phyloP scores from a whole-genome alignment of 1,284 basidiomycete genomes.

The Volvariella volvacea region DNA sequence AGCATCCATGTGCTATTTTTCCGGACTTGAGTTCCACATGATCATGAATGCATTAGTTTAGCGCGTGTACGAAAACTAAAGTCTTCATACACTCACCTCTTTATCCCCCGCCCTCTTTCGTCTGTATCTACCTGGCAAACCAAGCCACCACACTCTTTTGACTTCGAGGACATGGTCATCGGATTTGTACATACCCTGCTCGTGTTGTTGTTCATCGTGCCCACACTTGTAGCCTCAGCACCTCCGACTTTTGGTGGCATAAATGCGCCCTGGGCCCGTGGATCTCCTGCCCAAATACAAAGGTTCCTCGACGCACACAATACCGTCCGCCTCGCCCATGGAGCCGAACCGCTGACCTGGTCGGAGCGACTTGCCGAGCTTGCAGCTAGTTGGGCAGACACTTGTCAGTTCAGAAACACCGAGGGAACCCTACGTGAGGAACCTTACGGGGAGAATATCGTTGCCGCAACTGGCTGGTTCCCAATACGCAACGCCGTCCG shows the following conservation, averaged over 20 bases:
- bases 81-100: not conserved
- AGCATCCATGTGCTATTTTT: not conserved
- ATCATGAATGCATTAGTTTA: too few relatives aligned
- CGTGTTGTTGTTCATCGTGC: constrained; percentile 4
- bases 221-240: constrained; percentile 7
- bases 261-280: not conserved
- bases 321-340: constrained; percentile 31
- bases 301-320: constrained; percentile 44
- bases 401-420: constrained; percentile 41
- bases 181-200: constrained; percentile 7
- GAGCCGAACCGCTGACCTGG: constrained; percentile 39
- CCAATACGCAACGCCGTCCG: constrained; percentile 33
- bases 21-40: too few relatives aligned
- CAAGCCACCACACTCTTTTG: constrained; percentile 25
- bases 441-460: constrained; percentile 49
- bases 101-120: constrained; percentile 8
- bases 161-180: not conserved
- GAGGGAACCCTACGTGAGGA: constrained; percentile 30
- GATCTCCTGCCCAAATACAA: constrained; percentile 11
- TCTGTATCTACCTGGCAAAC: constrained; percentile 13
- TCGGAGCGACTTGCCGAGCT: constrained; percentile 33
- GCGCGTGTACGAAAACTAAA: too few relatives aligned
- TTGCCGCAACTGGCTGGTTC: constrained; percentile 45
- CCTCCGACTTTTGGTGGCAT: constrained; percentile 15
- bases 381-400: constrained; percentile 43